These are phyloP conservation scores for Cytospora piceae DNA, from an alignment of 2,329 filamentous ascomycete species.

Conservation along the genomic window DNA sequence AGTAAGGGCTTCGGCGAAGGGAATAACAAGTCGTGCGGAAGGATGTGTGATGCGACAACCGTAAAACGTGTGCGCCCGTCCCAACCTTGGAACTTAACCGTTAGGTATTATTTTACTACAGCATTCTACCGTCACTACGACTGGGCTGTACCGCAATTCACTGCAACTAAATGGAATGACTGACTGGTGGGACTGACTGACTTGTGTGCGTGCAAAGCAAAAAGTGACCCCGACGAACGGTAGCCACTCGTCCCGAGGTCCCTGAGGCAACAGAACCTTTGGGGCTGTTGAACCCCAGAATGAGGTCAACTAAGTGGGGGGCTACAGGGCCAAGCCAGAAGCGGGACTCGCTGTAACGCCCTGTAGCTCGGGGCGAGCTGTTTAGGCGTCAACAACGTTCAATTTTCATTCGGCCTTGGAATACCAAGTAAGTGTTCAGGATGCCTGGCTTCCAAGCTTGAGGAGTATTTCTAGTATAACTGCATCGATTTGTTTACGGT, in stretches of 20 bases:
- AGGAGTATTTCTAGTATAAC: neutral
- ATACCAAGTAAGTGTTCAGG: neutral
- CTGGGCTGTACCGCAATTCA: neutral
- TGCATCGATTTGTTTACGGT: neutral
- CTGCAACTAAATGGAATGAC: neutral
- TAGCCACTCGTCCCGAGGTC: neutral
- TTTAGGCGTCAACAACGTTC: neutral
- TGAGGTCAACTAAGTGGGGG: neutral
- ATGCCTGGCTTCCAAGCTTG: neutral
- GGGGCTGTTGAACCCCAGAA: neutral
- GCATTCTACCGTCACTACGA: neutral
- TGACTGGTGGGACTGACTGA: neutral
- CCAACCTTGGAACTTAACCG: neutral
- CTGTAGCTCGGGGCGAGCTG: neutral
- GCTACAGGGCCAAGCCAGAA: neutral
- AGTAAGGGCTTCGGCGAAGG: conserved; percentile 1
- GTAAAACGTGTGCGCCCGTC: neutral
- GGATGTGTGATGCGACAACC: neutral
- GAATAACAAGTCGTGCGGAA: neutral
- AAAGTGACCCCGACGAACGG: neutral
- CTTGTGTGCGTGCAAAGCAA: neutral
- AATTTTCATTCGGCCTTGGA: neutral
- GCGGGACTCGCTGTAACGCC: neutral
- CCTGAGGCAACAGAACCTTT: neutral
- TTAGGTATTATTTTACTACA: neutral